A percentile compares a stretch with the other conserved stretches of the same genome.
These are phyloP conservation scores for Globisporangium paddicum DNA, from an alignment of 352 stramenopile genomes.

Conservation along the genomic window DNA sequence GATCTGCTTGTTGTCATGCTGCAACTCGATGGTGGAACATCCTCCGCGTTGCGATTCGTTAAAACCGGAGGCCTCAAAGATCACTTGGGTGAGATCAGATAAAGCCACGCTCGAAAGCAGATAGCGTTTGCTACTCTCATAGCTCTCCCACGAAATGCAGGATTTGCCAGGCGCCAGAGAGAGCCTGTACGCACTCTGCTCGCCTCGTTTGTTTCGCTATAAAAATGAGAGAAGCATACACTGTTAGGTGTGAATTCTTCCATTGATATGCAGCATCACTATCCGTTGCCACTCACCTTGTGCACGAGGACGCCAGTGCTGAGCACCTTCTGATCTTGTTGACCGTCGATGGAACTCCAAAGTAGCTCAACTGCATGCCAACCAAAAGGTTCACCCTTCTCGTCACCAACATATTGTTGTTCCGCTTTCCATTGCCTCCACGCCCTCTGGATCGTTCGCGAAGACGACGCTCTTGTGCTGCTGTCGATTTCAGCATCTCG, in stretches of 20 bases:
- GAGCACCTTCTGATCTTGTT: not conserved
- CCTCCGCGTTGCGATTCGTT: slow-evolving; percentile 1
- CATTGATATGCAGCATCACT: not conserved
- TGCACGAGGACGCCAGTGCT: slow-evolving; percentile 4
- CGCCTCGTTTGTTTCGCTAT: slow-evolving; percentile 5
- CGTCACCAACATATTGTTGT: not conserved
- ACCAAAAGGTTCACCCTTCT: not conserved
- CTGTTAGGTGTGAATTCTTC: not conserved
- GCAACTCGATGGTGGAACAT: slow-evolving; percentile 7
- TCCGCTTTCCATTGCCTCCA: slow-evolving; percentile 12
- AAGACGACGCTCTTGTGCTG: slow-evolving; percentile 1
- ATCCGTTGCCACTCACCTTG: slow-evolving; percentile 3
- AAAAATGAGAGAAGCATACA: not conserved
- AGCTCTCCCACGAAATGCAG: slow-evolving; percentile 11
- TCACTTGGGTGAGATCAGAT: slow-evolving; percentile 9
- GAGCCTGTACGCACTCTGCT: slow-evolving; percentile 5
- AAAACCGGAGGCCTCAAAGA: slow-evolving; percentile 7
- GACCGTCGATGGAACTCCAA: not conserved
- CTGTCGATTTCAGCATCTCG: not conserved
- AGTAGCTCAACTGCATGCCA: not conserved
- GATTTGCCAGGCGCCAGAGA: slow-evolving; percentile 5
- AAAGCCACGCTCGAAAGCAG: slow-evolving; percentile 15
- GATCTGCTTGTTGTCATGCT: slow-evolving; percentile 7
- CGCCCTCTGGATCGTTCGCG: slow-evolving; percentile 13
- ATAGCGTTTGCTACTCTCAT: slow-evolving; percentile 6